These are phyloP conservation scores for Mycena galopus DNA, from an alignment of 768 basidiomycete species.

Conservation along the genomic window DNA sequence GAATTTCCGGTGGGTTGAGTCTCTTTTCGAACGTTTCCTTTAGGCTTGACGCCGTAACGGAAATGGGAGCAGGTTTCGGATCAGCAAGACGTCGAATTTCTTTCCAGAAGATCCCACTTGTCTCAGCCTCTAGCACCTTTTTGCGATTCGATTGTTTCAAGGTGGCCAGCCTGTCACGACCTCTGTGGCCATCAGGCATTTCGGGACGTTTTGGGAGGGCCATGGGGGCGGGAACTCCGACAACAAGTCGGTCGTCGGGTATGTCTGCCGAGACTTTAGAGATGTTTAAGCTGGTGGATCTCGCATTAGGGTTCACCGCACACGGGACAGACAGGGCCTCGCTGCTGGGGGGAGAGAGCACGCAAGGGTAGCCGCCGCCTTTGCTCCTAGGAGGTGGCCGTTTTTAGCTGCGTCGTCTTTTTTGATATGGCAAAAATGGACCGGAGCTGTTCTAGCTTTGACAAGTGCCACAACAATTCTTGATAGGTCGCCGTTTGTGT, in stretches of 20 bases:
- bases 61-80: slow-evolving; percentile 3
- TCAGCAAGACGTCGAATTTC: not conserved
- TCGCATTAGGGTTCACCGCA: no score
- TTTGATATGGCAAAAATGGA: not conserved
- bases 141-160: not conserved
- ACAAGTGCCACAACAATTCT: not conserved
- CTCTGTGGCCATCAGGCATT: not conserved
- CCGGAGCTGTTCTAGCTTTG: not conserved
- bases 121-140: slow-evolving; percentile 9
- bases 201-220: not conserved
- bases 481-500: slow-evolving; percentile 16
- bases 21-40: not conserved
- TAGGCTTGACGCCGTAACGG: not conserved
- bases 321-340: no score
- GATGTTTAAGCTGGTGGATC: not conserved
- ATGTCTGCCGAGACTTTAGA: not conserved
- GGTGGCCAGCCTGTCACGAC: not conserved
- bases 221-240: no score
- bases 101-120: slow-evolving; percentile 19
- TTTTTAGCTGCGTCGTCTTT: not conserved
- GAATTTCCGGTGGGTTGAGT: slow-evolving; percentile 7
- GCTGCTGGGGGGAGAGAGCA: not conserved
- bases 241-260: not conserved
- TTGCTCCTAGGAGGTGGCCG: not conserved
- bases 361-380: not conserved